A percentile compares a stretch with the other conserved stretches of the same genome.
phyloP scores from a whole-genome alignment of 176 grass and related monocot species.

The Dactylis glomerata region DNA sequence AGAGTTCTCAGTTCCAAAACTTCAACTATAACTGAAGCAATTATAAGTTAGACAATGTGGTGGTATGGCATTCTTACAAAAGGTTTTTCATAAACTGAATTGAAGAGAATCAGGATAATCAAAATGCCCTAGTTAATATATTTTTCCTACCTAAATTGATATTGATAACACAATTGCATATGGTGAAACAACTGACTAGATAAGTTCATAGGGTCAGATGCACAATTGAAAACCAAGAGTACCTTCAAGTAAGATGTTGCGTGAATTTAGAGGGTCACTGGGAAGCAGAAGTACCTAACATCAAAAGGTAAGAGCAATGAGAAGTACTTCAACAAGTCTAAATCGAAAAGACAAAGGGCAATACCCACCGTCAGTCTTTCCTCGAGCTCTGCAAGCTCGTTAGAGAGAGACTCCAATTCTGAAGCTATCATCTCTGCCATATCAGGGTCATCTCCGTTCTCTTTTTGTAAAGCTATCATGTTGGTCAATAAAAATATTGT shows the following conservation, averaged over 20 bases:
- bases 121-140: background rate
- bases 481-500: background rate
- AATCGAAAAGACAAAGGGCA: background rate
- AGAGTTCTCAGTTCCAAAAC: slow-evolving; percentile 6
- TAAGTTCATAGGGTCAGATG: slow-evolving; percentile 7
- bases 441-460: slow-evolving; percentile 63
- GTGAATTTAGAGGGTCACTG: slow-evolving; percentile 80
- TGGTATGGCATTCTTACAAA: background rate
- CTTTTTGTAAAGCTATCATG: slow-evolving; percentile 62
- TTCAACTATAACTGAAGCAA: background rate
- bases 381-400: slow-evolving; percentile 73
- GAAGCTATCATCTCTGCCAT: slow-evolving; percentile 89
- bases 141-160: background rate
- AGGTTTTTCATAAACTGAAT: background rate
- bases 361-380: slow-evolving; percentile 69
- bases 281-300: slow-evolving; percentile 79
- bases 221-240: slow-evolving; percentile 27
- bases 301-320: slow-evolving; percentile 25
- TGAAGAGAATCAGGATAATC: background rate
- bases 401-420: slow-evolving; percentile 73
- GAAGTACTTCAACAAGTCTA: slow-evolving; percentile 6
- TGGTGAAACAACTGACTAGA: background rate
- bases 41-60: background rate
- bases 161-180: background rate
- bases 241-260: slow-evolving; percentile 99